phyloP scores from a whole-genome alignment of 2,329 filamentous ascomycete species.

The Ophiosphaerella narmari region DNA sequence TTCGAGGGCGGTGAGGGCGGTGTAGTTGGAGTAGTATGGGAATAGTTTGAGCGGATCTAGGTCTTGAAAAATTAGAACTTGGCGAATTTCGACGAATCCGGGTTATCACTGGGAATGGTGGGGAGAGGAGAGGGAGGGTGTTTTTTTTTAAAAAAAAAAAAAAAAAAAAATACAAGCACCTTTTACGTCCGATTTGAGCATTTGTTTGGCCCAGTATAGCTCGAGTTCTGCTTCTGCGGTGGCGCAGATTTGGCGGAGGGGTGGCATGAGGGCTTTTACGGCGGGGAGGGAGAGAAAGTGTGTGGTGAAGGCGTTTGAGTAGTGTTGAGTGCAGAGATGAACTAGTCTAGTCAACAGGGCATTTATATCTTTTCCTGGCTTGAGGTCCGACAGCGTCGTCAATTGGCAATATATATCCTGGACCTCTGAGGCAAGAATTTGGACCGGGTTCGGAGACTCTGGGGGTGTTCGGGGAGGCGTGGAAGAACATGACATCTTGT shows the following conservation, averaged over 20 bases:
- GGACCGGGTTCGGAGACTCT: conserved; percentile 14
- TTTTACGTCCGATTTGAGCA: conserved; percentile 19
- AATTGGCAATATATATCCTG: conserved; percentile 21
- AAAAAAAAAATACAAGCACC: conserved; percentile 36
- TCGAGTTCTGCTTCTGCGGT: conserved; percentile 54
- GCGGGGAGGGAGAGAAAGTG: conserved; percentile 38
- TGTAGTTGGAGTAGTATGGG: conserved; percentile 57
- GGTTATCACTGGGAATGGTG: no score
- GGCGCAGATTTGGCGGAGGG: conserved; percentile 51
- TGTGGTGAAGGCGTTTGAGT: conserved; percentile 22
- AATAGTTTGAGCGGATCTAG: conserved; percentile 19
- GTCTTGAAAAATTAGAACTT: no score
- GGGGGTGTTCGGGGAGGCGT: conserved; percentile 34
- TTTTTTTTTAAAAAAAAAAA: no score
- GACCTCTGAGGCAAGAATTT: conserved; percentile 28
- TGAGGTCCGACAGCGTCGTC: conserved; percentile 24
- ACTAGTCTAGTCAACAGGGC: conserved; percentile 46
- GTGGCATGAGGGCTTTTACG: conserved; percentile 40
- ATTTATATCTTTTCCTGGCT: conserved; percentile 42
- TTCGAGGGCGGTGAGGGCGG: conserved; percentile 55
- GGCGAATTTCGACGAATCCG: no score
- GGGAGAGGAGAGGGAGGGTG: no score
- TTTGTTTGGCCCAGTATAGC: conserved; percentile 49
- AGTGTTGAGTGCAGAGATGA: conserved; percentile 38
- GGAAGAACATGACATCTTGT: neutral